Percentiles rank a stretch among this genome's conserved stretches.
These are phyloP conservation scores for Pseudogymnoascus sp. DNA, from an alignment of 2,329 filamentous ascomycete species.

Conservation along the genomic window DNA sequence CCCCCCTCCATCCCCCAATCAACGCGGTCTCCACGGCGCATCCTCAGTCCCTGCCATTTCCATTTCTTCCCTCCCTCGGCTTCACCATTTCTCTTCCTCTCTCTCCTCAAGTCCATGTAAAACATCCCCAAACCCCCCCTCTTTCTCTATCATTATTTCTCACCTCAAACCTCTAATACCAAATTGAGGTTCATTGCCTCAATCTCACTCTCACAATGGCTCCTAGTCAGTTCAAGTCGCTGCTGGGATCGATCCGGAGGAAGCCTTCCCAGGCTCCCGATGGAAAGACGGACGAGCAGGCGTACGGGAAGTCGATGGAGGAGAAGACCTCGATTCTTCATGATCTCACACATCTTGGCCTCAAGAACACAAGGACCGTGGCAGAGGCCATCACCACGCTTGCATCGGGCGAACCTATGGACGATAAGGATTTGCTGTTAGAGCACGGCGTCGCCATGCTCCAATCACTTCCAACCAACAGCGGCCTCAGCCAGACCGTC, in stretches of 20 bases:
- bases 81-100: not conserved
- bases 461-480: slow-evolving; percentile 41
- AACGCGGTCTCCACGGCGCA: not conserved
- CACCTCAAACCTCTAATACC: not conserved
- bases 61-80: not conserved
- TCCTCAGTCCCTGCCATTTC: not conserved
- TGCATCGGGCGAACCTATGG: slow-evolving; percentile 37
- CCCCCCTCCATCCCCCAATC: not conserved
- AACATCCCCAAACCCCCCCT: not conserved
- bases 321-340: slow-evolving; percentile 35
- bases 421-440: slow-evolving; percentile 40
- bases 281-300: slow-evolving; percentile 35
- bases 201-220: slow-evolving; percentile 18
- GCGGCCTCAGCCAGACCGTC: slow-evolving; percentile 39
- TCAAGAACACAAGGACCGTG: slow-evolving; percentile 34
- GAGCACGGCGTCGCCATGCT: slow-evolving; percentile 47
- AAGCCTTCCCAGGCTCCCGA: slow-evolving; percentile 41
- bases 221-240: slow-evolving; percentile 31
- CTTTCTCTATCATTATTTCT: not conserved
- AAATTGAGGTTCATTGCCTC: slow-evolving; percentile 4
- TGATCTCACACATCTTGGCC: slow-evolving; percentile 33
- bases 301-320: slow-evolving; percentile 23
- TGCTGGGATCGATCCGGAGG: slow-evolving; percentile 38
- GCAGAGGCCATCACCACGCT: slow-evolving; percentile 35
- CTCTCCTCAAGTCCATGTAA: not conserved